Base-by-base conservation (phyloP, 352 stramenopile genomes). In the Pythium grandisporangium region DNA sequence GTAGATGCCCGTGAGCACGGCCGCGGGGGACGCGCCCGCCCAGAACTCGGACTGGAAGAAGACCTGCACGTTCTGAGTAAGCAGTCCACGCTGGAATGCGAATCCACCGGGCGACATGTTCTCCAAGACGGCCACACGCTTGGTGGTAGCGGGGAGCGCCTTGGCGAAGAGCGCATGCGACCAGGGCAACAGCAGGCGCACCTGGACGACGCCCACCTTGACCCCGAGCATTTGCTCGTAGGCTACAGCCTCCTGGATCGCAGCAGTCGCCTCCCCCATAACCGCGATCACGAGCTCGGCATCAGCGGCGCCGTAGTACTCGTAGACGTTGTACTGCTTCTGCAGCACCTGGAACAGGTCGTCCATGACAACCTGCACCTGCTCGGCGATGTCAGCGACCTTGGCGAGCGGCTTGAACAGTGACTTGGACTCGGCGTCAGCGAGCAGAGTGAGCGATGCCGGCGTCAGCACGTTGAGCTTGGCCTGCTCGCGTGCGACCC, bases 291-390 rank as follows among this genome's bases (percentile, higher is more conserved):
- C 76, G 48, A 53, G 55, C 60, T 87, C 68, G 16, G 79, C 79
- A 35, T 93, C 70, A 4, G 56, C 12, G 0, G 63, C 57, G 32
- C 79, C 79, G 29, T 65, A 56, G 58, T 93, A 91, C 55, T 93
- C 79, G 61, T 85, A 89, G 36, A 91, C 61, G 17, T 71, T 66
- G 63, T 89, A 89, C 55, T 88, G 71, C 40, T 70, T 68, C 54
- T 84, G 70, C 21, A 85, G 63, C 24, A 84, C 73, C 26, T 73
- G 65, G 51, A 74, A 84, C 10, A 87, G 56, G 35, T 83, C 66
- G 60, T 88, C 63, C 74, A 90, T 86, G 27, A 84, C 69, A 16
- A 34, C 33, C 54, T 89, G 70, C 41, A 92, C 58, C 38, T 86
- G 69, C 37, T 89, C 66, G n/a, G 66, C 72, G 17, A 66, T 58